Evolutionary conservation across 768 basidiomycete genomes (phyloP), one percentile per base, ranked within the genome.

Genomic region (Mycena latifolia): DNA sequence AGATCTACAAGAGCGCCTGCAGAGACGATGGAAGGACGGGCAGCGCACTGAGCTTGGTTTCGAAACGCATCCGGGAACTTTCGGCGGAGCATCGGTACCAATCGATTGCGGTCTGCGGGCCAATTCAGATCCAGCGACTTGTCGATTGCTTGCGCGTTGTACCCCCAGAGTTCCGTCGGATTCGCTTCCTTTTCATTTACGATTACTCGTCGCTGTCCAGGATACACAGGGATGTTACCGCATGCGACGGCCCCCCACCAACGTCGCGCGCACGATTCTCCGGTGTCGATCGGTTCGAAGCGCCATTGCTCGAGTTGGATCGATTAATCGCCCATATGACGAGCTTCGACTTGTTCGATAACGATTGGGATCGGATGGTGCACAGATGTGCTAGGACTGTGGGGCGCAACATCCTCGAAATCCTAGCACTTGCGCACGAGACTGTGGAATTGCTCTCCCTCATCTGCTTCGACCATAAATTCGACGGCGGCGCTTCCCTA

Each of bases 61-160:
- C 58, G 17, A 33, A 22, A 28, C 48, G 37, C 6, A 51, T 50
- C 24, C 58, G 58, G 25, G 14, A 51, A 18, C 24, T 59, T 17
- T 59, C 58, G 8, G 46, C 58, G 17, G 47, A 48, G 24, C 27
- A 59, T 59, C 58, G 58, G n/a, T 59, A 59, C 22, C 58, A 50
- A 27, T 59, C 58, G 10, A 27, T 59, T 20, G 58, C 58, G 18
- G 47, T 59, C 18, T 59, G 46, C 31, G 58, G 58, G 3, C 58
- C 58, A 14, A 37, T 48, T 10, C 47, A 48, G 48, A 59, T 59
- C 48, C 35, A 24, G 17, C 29, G 35, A 12, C 33, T 59, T 3
- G 14, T 51, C 7, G 28, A 39, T 12, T 24, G 20, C 11, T 22
- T 59, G 22, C 35, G 58, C 17, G 3, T 10, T 14, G 33, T 59